A percentile compares a stretch with the other conserved stretches of the same genome.
phyloP scores from a whole-genome alignment of 1,284 basidiomycete species.

The Ceratobasidium sp. region DNA sequence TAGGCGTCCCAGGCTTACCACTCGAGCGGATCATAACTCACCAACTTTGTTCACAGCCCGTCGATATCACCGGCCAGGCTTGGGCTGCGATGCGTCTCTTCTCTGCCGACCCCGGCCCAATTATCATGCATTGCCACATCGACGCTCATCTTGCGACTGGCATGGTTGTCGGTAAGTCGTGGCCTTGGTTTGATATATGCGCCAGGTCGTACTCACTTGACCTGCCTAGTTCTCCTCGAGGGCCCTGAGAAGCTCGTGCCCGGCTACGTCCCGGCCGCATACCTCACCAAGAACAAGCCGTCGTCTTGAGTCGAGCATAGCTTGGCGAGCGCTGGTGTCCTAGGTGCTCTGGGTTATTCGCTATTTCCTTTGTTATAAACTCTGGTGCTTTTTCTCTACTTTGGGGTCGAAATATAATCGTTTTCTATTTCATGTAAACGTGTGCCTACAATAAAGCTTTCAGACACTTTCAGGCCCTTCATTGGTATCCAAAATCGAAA shows the following conservation, averaged over 20 bases:
- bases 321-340: neutral
- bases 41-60: neutral
- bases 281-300: conserved; percentile 25
- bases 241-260: conserved; percentile 20
- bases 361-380: neutral
- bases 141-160: too few species aligned
- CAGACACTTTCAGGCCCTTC: neutral
- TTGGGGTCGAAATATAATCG: neutral
- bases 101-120: conserved; percentile 18
- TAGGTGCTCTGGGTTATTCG: neutral
- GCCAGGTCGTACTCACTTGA: neutral
- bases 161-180: conserved; percentile 26
- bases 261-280: conserved; percentile 14
- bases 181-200: neutral
- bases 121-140: too few species aligned
- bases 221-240: neutral
- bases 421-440: neutral
- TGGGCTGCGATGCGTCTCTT: conserved; percentile 41
- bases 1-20: neutral
- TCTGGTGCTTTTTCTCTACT: neutral
- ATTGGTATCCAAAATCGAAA: too few species aligned
- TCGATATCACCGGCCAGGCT: conserved; percentile 12
- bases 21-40: too few species aligned
- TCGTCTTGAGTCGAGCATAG: neutral
- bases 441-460: neutral